Percentiles rank a stretch among this genome's conserved stretches.
These are phyloP conservation scores for Penstemon barbatus DNA, from an alignment of 257 asterid genomes.

Conservation along the genomic window DNA sequence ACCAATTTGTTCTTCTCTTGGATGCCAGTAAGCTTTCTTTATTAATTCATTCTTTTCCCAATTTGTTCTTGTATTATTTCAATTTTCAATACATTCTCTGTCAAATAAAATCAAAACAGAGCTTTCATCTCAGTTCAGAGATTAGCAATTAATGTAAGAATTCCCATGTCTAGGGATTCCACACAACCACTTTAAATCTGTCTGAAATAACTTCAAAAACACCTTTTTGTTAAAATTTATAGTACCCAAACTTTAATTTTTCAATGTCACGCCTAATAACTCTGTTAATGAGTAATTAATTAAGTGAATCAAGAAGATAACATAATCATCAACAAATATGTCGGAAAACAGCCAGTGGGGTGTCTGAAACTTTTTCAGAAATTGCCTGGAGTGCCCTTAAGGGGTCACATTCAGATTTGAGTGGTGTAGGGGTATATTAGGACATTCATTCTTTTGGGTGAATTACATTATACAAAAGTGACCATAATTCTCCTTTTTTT, in stretches of 20 bases:
- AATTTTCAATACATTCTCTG: conserved; percentile 30
- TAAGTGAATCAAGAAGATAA: conserved; percentile 29
- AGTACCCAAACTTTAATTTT: conserved; percentile 32
- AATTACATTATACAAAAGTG: conserved; percentile 42
- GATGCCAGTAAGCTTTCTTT: conserved; percentile 75
- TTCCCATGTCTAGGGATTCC: conserved; percentile 58
- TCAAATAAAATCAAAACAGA: conserved; percentile 44
- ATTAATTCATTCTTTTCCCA: neutral
- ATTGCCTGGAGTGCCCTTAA: conserved; percentile 69
- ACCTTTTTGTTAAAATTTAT: conserved; percentile 39
- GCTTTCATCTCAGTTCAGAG: conserved; percentile 46
- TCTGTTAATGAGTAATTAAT: conserved; percentile 37
- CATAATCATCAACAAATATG: conserved; percentile 32
- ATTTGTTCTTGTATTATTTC: neutral
- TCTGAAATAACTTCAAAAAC: conserved; percentile 40
- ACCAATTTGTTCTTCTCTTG: conserved; percentile 75
- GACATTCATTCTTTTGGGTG: conserved; percentile 29
- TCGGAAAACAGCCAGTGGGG: conserved; percentile 36
- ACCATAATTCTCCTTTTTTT: conserved; percentile 46
- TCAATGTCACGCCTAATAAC: conserved; percentile 73
- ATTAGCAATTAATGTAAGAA: conserved; percentile 40
- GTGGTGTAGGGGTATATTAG: conserved; percentile 40
- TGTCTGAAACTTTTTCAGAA: conserved; percentile 39
- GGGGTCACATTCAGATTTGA: conserved; percentile 45
- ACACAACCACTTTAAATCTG: conserved; percentile 39